Conservation (phyloP, 2,329 filamentous ascomycete genomes). For the Furcasterigmium sp. region DNA sequence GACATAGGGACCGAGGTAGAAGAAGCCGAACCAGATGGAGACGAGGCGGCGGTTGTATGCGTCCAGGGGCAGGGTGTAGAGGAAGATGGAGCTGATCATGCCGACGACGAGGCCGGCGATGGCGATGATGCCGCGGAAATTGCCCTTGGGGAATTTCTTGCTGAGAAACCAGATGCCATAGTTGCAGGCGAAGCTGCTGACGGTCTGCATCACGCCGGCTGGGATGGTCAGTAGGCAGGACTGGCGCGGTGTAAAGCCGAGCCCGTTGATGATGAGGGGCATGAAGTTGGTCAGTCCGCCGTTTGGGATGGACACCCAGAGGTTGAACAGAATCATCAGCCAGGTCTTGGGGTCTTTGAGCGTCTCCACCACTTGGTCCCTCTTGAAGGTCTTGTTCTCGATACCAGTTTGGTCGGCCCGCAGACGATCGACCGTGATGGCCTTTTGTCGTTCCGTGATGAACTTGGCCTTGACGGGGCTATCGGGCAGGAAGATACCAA, state of each 20-base stretch:
- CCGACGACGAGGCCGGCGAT: slow-evolving; percentile 15
- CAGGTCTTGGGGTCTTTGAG: slow-evolving; percentile 62
- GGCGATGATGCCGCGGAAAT: slow-evolving; percentile 12
- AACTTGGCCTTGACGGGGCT: slow-evolving; percentile 68
- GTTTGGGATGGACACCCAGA: slow-evolving; percentile 70
- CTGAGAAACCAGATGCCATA: slow-evolving; percentile 25
- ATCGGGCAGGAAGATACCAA: slow-evolving; percentile 54
- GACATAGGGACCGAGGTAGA: slow-evolving; percentile 22
- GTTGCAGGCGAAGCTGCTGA: slow-evolving; percentile 29
- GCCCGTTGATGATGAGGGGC: slow-evolving; percentile 25
- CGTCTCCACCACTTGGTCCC: slow-evolving; percentile 41
- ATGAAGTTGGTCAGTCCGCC: slow-evolving; percentile 61
- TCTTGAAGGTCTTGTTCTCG: slow-evolving; percentile 47
- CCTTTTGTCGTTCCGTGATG: slow-evolving; percentile 61
- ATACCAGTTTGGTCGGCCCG: slow-evolving; percentile 57
- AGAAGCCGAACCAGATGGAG: slow-evolving; percentile 25
- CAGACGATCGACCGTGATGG: slow-evolving; percentile 55
- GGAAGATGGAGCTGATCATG: slow-evolving; percentile 19
- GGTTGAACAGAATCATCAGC: slow-evolving; percentile 58
- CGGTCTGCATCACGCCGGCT: slow-evolving; percentile 22
- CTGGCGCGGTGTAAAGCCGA: slow-evolving; percentile 32
- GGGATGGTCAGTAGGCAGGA: slow-evolving; percentile 24
- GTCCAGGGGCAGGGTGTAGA: slow-evolving; percentile 20
- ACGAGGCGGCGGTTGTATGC: slow-evolving; percentile 20
- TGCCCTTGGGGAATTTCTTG: slow-evolving; percentile 10